phyloP scores from a whole-genome alignment of 441 rosid species.

The Melastoma candidum region DNA sequence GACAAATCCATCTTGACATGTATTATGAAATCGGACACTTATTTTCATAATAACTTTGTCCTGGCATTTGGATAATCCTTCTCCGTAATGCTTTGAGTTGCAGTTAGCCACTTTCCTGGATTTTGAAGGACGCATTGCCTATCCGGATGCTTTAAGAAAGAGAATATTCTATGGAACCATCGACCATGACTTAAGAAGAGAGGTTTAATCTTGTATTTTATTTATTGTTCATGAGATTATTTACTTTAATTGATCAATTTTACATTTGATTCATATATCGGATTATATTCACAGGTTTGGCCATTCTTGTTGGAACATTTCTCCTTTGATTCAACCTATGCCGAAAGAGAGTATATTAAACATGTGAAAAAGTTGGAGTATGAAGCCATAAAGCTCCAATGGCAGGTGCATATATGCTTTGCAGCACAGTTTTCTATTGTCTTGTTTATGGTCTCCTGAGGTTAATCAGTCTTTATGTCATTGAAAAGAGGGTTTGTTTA shows the following conservation, averaged over 20 bases:
- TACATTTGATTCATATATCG: background rate
- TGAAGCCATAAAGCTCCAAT: slow-evolving; percentile 66
- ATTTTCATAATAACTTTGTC: background rate
- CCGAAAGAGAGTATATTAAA: slow-evolving; percentile 71
- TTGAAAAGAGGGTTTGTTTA: too few species aligned
- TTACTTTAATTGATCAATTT: too few species aligned
- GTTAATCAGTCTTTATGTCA: too few species aligned
- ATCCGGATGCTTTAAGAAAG: slow-evolving; percentile 58
- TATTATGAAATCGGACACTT: too few species aligned
- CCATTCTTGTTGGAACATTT: slow-evolving; percentile 77
- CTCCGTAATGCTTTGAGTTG: slow-evolving; percentile 14
- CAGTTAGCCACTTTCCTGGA: slow-evolving; percentile 86
- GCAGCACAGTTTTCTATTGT: too few species aligned
- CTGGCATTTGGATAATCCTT: slow-evolving; percentile 6
- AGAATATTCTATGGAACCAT: slow-evolving; percentile 95
- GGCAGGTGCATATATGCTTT: slow-evolving; percentile 57
- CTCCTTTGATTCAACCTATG: slow-evolving; percentile 70
- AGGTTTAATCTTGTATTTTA: slow-evolving; percentile 40
- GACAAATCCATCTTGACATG: too few species aligned
- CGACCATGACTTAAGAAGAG: slow-evolving; percentile 63
- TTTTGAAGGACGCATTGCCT: slow-evolving; percentile 73
- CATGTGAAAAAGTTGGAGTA: slow-evolving; percentile 58
- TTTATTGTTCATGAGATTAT: background rate
- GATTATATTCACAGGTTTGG: slow-evolving; percentile 57
- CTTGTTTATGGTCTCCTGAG: too few species aligned